phyloP scores from a whole-genome alignment of 1,284 basidiomycete genomes.

The Naganishia cerealis region DNA sequence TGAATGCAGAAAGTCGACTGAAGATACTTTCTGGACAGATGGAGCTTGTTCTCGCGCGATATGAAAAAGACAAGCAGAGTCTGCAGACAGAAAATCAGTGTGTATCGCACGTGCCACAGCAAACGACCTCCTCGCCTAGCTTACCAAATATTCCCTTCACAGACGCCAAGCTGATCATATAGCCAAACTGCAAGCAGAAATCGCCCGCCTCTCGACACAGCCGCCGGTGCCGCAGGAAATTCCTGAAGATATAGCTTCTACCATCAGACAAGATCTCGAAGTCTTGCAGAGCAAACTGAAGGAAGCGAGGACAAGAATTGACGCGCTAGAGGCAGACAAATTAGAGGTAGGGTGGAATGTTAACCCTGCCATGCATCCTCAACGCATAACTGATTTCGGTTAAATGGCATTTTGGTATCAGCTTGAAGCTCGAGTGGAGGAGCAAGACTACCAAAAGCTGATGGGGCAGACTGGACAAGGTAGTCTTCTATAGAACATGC shows the following conservation, averaged over 20 bases:
- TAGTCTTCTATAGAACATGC: conserved; percentile 14
- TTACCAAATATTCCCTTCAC: neutral
- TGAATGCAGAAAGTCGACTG: neutral
- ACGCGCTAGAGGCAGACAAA: conserved; percentile 24
- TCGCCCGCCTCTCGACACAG: conserved; percentile 8
- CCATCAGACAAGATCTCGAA: conserved; percentile 17
- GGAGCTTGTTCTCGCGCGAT: conserved; percentile 24
- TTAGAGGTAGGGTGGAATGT: conserved; percentile 16
- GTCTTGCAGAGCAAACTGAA: conserved; percentile 21
- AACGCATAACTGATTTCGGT: neutral
- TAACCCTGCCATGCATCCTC: neutral
- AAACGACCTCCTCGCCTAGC: neutral
- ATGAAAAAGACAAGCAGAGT: conserved; percentile 22
- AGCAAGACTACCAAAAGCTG: conserved; percentile 14
- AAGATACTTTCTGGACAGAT: conserved; percentile 10
- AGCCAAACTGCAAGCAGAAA: conserved; percentile 2
- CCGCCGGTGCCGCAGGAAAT: neutral
- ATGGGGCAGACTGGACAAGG: conserved; percentile 2
- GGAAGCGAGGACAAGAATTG: conserved; percentile 7
- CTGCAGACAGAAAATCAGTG: conserved; percentile 14
- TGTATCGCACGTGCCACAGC: neutral
- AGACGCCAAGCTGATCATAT: conserved; percentile 2
- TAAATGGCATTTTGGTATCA: conserved; percentile 2
- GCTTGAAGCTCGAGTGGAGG: conserved; percentile 26
- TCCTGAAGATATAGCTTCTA: conserved; percentile 19